Base-by-base conservation (phyloP, 352 stramenopile genomes). In the Globisporangium recalcitrans region DNA sequence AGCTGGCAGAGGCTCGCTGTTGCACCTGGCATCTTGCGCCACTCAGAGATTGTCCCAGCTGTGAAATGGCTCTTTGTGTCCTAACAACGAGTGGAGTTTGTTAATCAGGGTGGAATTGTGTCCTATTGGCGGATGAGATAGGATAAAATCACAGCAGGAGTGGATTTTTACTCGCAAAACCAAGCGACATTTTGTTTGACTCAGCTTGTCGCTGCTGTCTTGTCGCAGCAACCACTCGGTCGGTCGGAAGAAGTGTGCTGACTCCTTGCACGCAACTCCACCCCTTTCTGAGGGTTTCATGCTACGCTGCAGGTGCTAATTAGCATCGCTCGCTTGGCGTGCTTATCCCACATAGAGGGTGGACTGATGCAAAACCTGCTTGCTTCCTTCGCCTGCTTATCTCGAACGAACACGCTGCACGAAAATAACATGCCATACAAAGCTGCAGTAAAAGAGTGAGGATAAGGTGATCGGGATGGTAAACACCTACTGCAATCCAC, bases 381-480 rank as follows among this genome's bases (percentile, higher is more conserved):
- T 22, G 26, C 11, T 56, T 5, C 8, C 36, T 40, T 52, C 38
- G 36, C 53, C 53, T 60, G 36, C 34, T 51, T 60, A 51, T 60
- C 54, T 51, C 21, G 22, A 26, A 60, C 7, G 34, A 40, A 27
- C 32, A 60, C 54, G 22, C 36, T 7, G 24, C 48, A 54, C 26
- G 48, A 54, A 54, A 38, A 54, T 38, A 47, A 47, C 26, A 49
- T 21, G 16, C 54, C 31, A 27, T 36, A 60, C 16, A 48, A 60
- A 49, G 3, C 26, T 21, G 21, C 11, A 31, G 48, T 38, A 19
- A 21, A 4, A 44, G 8, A 31, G 14, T 1, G 42, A 34, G 56
- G 62, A 68, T 68, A 68, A 68, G 62, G 62, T 64, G 49, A 58
- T 31, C 14, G 57, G 55, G 62, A 68, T 68, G 62, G 57, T 68